Evolutionary conservation across 371 early-diverging fungal species (phyloP), one percentile per base, ranked within the genome.

Genomic region (Mycotypha africana): DNA sequence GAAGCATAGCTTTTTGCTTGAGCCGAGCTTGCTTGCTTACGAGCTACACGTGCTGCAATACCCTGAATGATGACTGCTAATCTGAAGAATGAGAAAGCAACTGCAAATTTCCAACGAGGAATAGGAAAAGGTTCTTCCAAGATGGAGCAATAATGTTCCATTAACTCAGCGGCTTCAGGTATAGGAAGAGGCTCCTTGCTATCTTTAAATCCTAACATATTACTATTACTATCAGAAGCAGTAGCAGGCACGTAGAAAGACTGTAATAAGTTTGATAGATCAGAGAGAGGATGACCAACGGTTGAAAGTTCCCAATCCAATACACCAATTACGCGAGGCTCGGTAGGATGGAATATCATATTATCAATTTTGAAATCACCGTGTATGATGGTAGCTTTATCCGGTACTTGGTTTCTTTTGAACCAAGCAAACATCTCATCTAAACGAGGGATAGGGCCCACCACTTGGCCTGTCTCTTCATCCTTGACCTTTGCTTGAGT

Each of bases 281-380:
- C 97, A 12, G 92, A 82, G 30, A 87, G 75, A 23, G 97, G 97
- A 60, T 96, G 93, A 6, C 95, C 97, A 42, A 96, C 81, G 2
- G 97, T 93, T 28, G 91, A 88, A 14, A 96, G 64, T 58, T 96
- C 97, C 95, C 97, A 96, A 57, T 95, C 97, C 21, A 96, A 76
- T n/a, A 95, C 74, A 16, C 92, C 95, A 61, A 93, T 88, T 8
- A 96, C 86, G 2, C 70, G 60, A 16, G 88, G 76, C 23, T 88
- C 77, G 6, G 79, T 81, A 38, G 90, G 86, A 52, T 92, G 89
- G 71, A 86, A 93, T 8, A 89, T 56, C 74, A 33, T 5, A 33
- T 49, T 57, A 30, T 54, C 49, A 24, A 57, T 55, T 42, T 93
- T 95, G 64, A 75, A 95, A 53, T 95, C 96, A 20, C 96, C 96